Conservation (phyloP, 2,329 filamentous ascomycete species). For the Alternaria sp. region DNA sequence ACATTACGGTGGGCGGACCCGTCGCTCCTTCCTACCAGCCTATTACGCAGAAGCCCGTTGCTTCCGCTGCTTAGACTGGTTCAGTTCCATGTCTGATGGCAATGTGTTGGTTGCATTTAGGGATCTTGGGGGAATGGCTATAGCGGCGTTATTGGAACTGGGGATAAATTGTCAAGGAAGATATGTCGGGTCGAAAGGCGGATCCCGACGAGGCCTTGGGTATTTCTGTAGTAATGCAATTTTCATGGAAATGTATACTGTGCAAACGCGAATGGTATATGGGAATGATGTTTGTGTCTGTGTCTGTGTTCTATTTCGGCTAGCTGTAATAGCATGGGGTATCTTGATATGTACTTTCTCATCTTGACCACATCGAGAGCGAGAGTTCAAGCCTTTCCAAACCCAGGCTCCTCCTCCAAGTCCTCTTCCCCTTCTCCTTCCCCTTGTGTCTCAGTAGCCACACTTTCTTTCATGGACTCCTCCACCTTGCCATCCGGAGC, state of each 20-base stretch:
- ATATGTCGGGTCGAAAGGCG: background rate
- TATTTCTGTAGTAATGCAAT: background rate
- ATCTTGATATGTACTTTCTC: background rate
- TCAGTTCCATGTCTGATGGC: background rate
- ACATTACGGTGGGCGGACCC: conserved; percentile 35
- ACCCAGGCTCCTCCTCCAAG: conserved; percentile 33
- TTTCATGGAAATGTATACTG: background rate
- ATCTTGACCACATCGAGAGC: background rate
- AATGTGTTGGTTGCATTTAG: background rate
- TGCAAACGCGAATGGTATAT: background rate
- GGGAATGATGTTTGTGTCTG: background rate
- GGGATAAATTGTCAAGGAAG: background rate
- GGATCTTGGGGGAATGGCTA: background rate
- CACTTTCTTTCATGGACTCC: conserved; percentile 22
- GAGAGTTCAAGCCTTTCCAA: conserved; percentile 35
- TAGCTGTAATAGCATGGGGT: background rate
- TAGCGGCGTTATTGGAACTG: background rate
- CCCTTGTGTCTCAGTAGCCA: conserved; percentile 6
- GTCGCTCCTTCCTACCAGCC: conserved; percentile 43
- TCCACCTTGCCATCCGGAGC: conserved; percentile 16
- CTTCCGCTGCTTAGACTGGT: conserved; percentile 33
- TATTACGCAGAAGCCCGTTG: conserved; percentile 38
- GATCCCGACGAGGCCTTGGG: background rate
- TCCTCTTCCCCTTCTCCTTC: conserved; percentile 15
- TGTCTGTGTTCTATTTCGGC: background rate